These are phyloP conservation scores for Claviceps humidiphila DNA, from an alignment of 2,329 filamentous ascomycete species.

Conservation along the genomic window DNA sequence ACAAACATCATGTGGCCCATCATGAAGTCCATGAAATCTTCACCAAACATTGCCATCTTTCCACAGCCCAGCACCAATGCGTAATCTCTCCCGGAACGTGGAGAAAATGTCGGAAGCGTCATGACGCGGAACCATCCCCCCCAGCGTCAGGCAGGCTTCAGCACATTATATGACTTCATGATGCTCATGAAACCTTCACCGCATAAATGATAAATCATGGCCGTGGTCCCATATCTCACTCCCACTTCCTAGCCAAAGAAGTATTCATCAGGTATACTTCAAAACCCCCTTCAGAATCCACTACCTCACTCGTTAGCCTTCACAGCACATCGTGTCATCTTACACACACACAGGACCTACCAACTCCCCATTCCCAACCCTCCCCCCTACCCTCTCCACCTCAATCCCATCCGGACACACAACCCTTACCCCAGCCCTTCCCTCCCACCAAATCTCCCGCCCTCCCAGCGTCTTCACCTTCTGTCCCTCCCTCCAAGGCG, in stretches of 20 bases:
- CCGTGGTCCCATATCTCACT: neutral
- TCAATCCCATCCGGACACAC: slow-evolving; percentile 69
- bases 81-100: no score
- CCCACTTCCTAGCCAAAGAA: no score
- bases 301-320: slow-evolving; percentile 10
- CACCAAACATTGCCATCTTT: no score
- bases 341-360: slow-evolving; percentile 22
- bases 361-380: slow-evolving; percentile 78
- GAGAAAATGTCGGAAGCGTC: no score
- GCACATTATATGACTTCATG: no score
- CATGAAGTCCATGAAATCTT: no score
- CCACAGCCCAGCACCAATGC: no score
- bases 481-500: slow-evolving; percentile 58
- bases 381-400: slow-evolving; percentile 59
- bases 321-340: neutral
- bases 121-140: no score
- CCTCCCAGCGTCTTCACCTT: slow-evolving; percentile 53
- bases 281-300: slow-evolving; percentile 54
- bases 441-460: slow-evolving; percentile 72
- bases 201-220: neutral
- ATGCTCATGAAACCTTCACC: neutral
- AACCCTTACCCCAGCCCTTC: slow-evolving; percentile 52
- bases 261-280: slow-evolving; percentile 24
- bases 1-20: no score
- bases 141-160: no score